phyloP scores from a whole-genome alignment of 2,329 filamentous ascomycete species.

The Orbilia brochopaga region DNA sequence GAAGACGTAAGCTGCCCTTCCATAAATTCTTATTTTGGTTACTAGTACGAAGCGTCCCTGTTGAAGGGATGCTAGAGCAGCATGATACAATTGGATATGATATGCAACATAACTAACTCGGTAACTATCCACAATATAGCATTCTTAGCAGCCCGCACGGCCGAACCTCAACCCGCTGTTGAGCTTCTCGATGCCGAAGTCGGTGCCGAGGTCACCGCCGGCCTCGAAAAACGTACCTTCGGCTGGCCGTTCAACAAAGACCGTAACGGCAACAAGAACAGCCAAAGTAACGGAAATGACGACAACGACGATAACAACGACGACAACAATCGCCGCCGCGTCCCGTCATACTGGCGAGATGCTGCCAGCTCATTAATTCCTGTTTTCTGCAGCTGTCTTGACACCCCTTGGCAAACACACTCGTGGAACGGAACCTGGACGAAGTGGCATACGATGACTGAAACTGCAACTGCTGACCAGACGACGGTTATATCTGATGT shows the following conservation, averaged over 20 bases:
- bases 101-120: no score
- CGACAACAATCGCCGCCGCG: not conserved
- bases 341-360: slow-evolving; percentile 13
- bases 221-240: not conserved
- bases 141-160: not conserved
- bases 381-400: slow-evolving; percentile 24
- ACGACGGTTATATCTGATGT: not conserved
- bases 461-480: slow-evolving; percentile 2
- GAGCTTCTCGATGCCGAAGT: no score
- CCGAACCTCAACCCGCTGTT: no score
- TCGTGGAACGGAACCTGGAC: slow-evolving; percentile 15
- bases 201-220: not conserved
- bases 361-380: slow-evolving; percentile 9
- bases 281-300: not conserved
- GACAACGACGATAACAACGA: not conserved
- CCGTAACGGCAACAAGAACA: not conserved
- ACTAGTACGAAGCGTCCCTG: not conserved
- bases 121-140: no score
- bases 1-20: not conserved
- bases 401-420: slow-evolving; percentile 26
- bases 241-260: not conserved
- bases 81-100: no score
- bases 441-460: slow-evolving; percentile 11
- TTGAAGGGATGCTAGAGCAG: no score
- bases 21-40: not conserved